These are phyloP conservation scores for Saraca asoca DNA, from an alignment of 331 rosid genomes.

Conservation along the genomic window DNA sequence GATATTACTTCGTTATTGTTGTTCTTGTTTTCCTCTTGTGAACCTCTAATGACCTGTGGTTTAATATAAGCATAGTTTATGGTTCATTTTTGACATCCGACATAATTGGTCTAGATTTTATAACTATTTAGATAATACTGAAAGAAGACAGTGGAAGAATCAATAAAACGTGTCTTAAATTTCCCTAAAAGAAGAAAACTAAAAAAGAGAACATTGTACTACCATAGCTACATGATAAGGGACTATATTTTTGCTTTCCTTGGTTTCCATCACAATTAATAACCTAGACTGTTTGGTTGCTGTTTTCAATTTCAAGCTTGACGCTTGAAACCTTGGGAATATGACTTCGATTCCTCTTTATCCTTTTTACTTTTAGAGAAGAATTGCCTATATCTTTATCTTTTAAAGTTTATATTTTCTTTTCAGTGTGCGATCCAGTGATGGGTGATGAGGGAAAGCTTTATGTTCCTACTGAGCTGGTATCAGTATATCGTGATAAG, in stretches of 20 bases:
- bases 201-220: not conserved
- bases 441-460: conserved; percentile 98
- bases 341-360: not conserved
- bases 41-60: too few relatives aligned
- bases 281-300: not conserved
- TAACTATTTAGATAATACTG: not conserved
- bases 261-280: conserved; percentile 1
- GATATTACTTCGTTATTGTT: too few relatives aligned
- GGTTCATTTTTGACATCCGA: not conserved
- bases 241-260: not conserved
- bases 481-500: conserved; percentile 91
- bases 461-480: conserved; percentile 78
- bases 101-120: not conserved
- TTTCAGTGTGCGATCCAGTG: conserved; percentile 97
- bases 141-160: not conserved
- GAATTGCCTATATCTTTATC: conserved; percentile 21
- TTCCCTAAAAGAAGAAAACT: not conserved
- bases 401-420: conserved; percentile 35
- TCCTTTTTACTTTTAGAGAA: conserved; percentile 10
- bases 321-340: not conserved
- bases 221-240: not conserved
- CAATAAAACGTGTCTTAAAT: not conserved
- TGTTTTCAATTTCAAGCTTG: not conserved
- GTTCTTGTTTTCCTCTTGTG: too few relatives aligned
- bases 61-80: too few relatives aligned